phyloP scores from a whole-genome alignment of 495 filamentous ascomycete genomes.

The Tuber magnatum region DNA sequence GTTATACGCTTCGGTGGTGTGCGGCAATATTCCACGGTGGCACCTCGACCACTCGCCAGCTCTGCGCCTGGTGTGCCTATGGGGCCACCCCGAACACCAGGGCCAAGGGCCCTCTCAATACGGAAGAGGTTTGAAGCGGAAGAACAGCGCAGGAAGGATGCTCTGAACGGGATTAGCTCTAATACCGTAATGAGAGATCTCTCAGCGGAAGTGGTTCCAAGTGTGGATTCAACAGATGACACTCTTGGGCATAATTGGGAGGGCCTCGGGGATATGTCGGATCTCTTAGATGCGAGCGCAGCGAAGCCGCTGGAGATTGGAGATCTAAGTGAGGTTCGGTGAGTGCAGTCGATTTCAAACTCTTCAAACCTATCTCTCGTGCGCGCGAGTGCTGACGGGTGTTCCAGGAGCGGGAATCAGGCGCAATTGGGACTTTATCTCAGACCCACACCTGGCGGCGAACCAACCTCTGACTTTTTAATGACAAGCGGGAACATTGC shows the following conservation, averaged over 20 bases:
- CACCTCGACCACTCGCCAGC: not conserved
- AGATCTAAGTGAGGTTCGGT: constrained; percentile 38
- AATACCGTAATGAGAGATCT: constrained; percentile 9
- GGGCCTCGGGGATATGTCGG: constrained; percentile 13
- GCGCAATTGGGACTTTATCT: constrained; percentile 32
- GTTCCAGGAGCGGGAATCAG: constrained; percentile 6
- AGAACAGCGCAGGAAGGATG: not conserved
- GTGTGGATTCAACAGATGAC: constrained; percentile 13
- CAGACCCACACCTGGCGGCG: constrained; percentile 28
- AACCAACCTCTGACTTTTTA: constrained; percentile 33
- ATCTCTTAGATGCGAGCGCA: constrained; percentile 30
- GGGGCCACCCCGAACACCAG: not conserved
- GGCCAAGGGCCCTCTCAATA: constrained; percentile 7
- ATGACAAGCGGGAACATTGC: constrained; percentile 20
- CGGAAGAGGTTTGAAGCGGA: constrained; percentile 2
- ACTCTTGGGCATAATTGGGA: constrained; percentile 18
- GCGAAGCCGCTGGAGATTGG: constrained; percentile 27
- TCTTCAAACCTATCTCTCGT: not conserved
- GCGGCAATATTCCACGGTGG: not conserved
- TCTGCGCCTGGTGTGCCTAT: not conserved
- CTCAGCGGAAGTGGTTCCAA: not conserved
- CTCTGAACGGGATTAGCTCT: constrained; percentile 8
- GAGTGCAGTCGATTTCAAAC: constrained; percentile 14
- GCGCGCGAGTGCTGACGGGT: constrained; percentile 12
- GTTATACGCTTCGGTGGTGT: not conserved